These are phyloP conservation scores for Pilasporangium apinafurcum DNA, from an alignment of 352 stramenopile species.

Conservation along the genomic window DNA sequence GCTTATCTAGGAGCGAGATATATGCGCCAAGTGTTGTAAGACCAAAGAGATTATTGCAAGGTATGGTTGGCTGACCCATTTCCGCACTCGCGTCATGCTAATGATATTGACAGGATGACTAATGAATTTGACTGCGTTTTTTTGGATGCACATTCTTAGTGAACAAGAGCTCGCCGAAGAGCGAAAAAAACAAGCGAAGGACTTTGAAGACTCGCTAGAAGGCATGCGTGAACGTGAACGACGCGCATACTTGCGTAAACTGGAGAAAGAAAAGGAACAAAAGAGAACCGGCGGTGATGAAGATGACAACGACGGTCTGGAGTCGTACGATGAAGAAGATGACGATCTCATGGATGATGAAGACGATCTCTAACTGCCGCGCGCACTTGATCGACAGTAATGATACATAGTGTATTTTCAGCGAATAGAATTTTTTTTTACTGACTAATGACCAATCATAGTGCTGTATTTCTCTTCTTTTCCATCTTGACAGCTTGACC, in stretches of 20 bases:
- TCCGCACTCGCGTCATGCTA: background rate
- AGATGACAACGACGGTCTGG: conserved; percentile 23
- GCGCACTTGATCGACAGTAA: too few species aligned
- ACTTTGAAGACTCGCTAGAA: conserved; percentile 46
- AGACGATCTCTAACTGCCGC: conserved; percentile 8
- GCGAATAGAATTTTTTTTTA: conserved; percentile 14
- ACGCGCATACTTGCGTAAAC: conserved; percentile 58
- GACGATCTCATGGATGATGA: conserved; percentile 37
- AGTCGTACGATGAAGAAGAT: conserved; percentile 55
- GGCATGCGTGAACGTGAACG: conserved; percentile 76
- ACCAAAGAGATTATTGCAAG: conserved; percentile 63
- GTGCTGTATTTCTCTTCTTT: background rate
- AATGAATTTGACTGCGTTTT: background rate
- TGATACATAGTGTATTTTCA: conserved; percentile 12
- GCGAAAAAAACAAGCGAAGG: conserved; percentile 37
- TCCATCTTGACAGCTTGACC: too few species aligned
- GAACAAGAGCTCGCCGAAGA: conserved; percentile 40
- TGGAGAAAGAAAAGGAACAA: conserved; percentile 48
- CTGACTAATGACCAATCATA: conserved; percentile 10
- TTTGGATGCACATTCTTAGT: conserved; percentile 27
- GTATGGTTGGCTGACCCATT: too few species aligned
- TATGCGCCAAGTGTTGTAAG: conserved; percentile 88
- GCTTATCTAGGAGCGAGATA: conserved; percentile 43
- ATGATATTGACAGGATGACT: background rate
- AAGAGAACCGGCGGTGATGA: conserved; percentile 22